phyloP scores from a whole-genome alignment of 108 stramenopile species.

The Nitzschia palea region DNA sequence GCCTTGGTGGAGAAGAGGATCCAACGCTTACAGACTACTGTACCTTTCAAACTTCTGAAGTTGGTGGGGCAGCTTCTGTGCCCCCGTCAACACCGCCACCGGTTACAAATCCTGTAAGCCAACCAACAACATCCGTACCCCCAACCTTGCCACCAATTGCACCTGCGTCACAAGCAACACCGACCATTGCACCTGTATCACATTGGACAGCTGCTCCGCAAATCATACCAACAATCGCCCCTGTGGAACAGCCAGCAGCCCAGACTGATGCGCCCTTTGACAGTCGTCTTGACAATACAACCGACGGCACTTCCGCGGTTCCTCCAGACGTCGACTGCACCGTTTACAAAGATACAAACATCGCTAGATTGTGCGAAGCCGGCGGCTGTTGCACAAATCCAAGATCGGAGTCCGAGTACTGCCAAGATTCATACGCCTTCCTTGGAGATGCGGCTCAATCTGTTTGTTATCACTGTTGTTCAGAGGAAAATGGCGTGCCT shows the following conservation, averaged over 20 bases:
- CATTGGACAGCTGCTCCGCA: background rate
- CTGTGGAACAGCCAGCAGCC: background rate
- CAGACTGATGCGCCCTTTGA: background rate
- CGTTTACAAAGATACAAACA: slow-evolving; percentile 13
- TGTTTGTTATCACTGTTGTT: slow-evolving; percentile 36
- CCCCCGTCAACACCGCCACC: slow-evolving; percentile 1
- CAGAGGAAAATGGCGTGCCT: slow-evolving; percentile 12
- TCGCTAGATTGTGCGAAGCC: slow-evolving; percentile 33
- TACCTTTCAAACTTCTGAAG: background rate
- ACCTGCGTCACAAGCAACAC: background rate
- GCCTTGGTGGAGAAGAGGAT: slow-evolving; percentile 35
- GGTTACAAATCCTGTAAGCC: background rate
- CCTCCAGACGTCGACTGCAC: slow-evolving; percentile 18
- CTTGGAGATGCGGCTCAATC: slow-evolving; percentile 27
- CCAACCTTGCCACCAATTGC: background rate
- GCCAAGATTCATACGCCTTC: slow-evolving; percentile 26
- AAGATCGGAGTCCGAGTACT: slow-evolving; percentile 28
- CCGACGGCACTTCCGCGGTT: background rate
- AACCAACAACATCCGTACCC: background rate
- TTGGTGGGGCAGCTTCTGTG: background rate
- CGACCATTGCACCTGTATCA: background rate
- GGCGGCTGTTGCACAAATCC: slow-evolving; percentile 44
- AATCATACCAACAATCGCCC: background rate
- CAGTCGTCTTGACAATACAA: background rate
- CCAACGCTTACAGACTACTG: slow-evolving; percentile 33